Base-by-base conservation (phyloP, 139 green algal species). In the Raphidocelis subcapitata region DNA sequence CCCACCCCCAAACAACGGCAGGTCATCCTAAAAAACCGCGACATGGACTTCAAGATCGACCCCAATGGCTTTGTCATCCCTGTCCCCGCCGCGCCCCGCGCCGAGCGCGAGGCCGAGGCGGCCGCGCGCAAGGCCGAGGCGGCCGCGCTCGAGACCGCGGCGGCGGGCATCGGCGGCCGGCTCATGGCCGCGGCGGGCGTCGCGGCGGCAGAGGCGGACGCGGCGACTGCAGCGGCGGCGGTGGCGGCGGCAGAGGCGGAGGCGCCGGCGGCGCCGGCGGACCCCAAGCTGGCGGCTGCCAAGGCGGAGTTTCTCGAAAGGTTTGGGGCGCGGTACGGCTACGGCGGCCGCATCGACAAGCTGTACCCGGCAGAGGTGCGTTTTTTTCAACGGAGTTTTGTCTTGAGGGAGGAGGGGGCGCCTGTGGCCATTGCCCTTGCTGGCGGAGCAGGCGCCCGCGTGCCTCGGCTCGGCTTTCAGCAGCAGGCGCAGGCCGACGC, bases 341-440 rank as follows among this genome's bases (percentile, higher is more conserved):
- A 91, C 35, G 73, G 73, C 4, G 81, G 83, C 24, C 37, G 55
- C 23, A 75, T 92, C 1, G 85, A 92, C 57, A n/a, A 63, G 29
- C 70, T 93, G 63, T 93, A 89, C 57, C 62, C 81, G 0, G 57
- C 49, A 3, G 88, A 92, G 73, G 75, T 88, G 4, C 51, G 76
- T 2, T 33, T 49, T 49, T 12, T n/a, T n/a, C n/a, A n/a, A 49
- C 12, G 41, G 41, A 20, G 41, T 49, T 49, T 20, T 12, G 41
- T 12, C 12, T 49, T 49, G 41, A 8, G 8, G 41, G 41, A 12
- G 41, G 41, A 49, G n/a, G n/a, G n/a, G n/a, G n/a, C n/a, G n/a
- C n/a, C n/a, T n/a, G n/a, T n/a, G n/a, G n/a, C n/a, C n/a, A n/a
- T n/a, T n/a, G n/a, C n/a, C n/a, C n/a, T n/a, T n/a, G n/a, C n/a